A percentile compares a stretch with the other conserved stretches of the same genome.
Evolutionary conservation across 352 stramenopile species (phyloP).

Genomic region (Pythium periplocum): DNA sequence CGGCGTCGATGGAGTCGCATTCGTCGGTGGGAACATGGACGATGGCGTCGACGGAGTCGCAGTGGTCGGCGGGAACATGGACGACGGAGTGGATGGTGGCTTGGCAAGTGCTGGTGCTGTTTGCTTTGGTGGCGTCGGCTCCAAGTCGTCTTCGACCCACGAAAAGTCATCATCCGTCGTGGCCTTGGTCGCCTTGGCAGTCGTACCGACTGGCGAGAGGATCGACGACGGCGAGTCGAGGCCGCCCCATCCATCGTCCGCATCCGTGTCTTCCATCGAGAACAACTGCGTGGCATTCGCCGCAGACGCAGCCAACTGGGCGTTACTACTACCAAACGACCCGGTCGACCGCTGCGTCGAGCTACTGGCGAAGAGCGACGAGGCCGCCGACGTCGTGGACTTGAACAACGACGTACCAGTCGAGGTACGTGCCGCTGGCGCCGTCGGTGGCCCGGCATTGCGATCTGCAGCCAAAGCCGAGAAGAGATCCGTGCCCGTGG

Average conservation of each 20-base stretch:
- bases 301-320: no score
- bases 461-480: conserved; percentile 10
- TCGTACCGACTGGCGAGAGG: conserved; percentile 27
- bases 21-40: no score
- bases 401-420: neutral
- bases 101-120: neutral
- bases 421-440: conserved; percentile 2
- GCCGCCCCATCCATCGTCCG: conserved; percentile 57
- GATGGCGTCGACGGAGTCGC: no score
- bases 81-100: neutral
- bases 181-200: conserved; percentile 8
- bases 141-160: conserved; percentile 38
- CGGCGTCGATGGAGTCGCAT: no score
- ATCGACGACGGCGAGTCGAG: conserved; percentile 67
- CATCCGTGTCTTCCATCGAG: conserved; percentile 64
- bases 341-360: no score
- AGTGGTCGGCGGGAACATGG: no score
- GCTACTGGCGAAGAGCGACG: neutral
- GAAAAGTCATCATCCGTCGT: conserved; percentile 32
- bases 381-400: conserved; percentile 1
- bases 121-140: conserved; percentile 12
- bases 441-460: conserved; percentile 3
- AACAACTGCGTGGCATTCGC: conserved; percentile 35
- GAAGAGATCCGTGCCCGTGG: conserved; percentile 4
- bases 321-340: no score